phyloP scores from a whole-genome alignment of 345 rosid species.

The Isatis tinctoria region DNA sequence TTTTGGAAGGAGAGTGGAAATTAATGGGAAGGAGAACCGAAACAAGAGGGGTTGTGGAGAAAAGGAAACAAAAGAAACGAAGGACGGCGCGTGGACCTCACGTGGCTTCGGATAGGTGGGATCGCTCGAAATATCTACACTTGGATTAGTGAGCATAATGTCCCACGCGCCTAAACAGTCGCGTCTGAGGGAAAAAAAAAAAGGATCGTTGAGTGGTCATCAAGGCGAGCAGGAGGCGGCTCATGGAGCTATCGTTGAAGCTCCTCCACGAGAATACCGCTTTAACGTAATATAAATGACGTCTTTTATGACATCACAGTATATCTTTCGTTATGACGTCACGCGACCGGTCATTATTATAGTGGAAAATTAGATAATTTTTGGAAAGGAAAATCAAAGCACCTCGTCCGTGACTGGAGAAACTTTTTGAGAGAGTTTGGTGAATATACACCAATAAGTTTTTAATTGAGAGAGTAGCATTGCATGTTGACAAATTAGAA shows the following conservation, averaged over 20 bases:
- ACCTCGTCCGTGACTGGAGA: neutral
- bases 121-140: neutral
- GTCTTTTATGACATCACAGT: slow-evolving; percentile 3
- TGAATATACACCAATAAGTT: no score
- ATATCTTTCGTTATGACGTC: neutral
- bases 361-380: neutral
- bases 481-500: no score
- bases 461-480: no score
- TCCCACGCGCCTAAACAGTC: neutral
- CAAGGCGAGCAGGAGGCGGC: slow-evolving; percentile 26
- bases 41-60: neutral
- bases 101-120: neutral
- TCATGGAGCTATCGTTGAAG: slow-evolving; percentile 7
- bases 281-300: neutral
- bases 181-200: neutral
- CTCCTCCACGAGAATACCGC: slow-evolving; percentile 16
- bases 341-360: neutral
- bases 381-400: neutral
- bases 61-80: neutral
- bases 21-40: slow-evolving; percentile 13
- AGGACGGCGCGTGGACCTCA: slow-evolving; percentile 18
- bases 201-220: neutral
- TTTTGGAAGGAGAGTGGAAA: slow-evolving; percentile 27
- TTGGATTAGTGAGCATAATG: neutral
- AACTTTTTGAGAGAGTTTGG: no score